A percentile compares a stretch with the other conserved stretches of the same genome.
Evolutionary conservation across 768 basidiomycete species (phyloP).

Genomic region (Mycena belliarum): DNA sequence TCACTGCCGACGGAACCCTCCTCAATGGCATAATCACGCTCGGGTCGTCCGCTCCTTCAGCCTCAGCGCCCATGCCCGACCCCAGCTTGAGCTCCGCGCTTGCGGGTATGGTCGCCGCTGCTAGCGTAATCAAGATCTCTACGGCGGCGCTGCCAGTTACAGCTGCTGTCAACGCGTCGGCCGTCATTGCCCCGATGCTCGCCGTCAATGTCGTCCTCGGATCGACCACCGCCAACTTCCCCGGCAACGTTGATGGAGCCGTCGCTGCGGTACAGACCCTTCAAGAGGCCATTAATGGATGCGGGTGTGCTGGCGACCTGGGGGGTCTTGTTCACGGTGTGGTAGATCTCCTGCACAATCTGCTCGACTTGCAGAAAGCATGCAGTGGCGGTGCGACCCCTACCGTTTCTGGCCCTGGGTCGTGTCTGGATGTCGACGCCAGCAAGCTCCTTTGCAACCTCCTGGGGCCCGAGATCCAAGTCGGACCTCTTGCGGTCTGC

Average conservation of each 20-base stretch:
- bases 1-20: too few species aligned
- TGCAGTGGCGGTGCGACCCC: not conserved
- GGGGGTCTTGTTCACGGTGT: not conserved
- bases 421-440: slow-evolving; percentile 1
- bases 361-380: not conserved
- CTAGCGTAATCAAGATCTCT: not conserved
- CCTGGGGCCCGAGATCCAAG: not conserved
- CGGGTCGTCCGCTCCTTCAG: not conserved
- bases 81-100: not conserved
- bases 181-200: not conserved
- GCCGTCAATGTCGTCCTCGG: not conserved
- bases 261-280: not conserved
- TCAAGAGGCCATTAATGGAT: not conserved
- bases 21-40: too few species aligned
- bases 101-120: not conserved
- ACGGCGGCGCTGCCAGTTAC: not conserved
- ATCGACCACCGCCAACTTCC: not conserved
- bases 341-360: not conserved
- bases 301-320: not conserved
- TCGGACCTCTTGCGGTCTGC: slow-evolving; percentile 3
- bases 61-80: not conserved
- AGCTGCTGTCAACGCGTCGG: not conserved
- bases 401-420: not conserved
- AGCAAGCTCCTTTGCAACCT: not conserved
- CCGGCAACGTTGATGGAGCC: not conserved